A percentile compares a stretch with the other conserved stretches of the same genome.
phyloP scores from a whole-genome alignment of 2,329 filamentous ascomycete genomes.

The Westerdykella aurantiaca region DNA sequence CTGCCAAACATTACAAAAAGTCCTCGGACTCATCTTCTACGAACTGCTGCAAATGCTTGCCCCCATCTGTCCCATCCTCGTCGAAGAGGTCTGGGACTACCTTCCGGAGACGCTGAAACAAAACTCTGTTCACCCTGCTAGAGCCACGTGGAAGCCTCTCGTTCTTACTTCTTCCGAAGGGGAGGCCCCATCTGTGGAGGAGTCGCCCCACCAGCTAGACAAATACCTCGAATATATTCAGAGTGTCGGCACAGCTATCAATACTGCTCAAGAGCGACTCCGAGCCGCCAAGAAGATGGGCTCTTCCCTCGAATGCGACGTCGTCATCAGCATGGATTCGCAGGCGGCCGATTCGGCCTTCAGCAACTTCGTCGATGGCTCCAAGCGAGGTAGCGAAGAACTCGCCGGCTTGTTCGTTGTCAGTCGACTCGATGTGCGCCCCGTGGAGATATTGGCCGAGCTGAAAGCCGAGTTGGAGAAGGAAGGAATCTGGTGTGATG shows the following conservation, averaged over 20 bases:
- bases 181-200: slow-evolving; percentile 5
- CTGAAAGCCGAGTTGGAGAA: slow-evolving; percentile 11
- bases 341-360: neutral
- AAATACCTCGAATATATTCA: slow-evolving; percentile 35
- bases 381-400: slow-evolving; percentile 15
- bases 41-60: slow-evolving; percentile 72
- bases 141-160: slow-evolving; percentile 21
- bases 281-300: slow-evolving; percentile 67
- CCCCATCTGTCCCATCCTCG: slow-evolving; percentile 73
- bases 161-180: slow-evolving; percentile 5
- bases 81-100: slow-evolving; percentile 84
- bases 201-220: slow-evolving; percentile 8
- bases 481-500: slow-evolving; percentile 29
- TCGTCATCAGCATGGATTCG: slow-evolving; percentile 49
- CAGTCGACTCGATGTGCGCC: slow-evolving; percentile 28
- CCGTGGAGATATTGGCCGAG: slow-evolving; percentile 4
- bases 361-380: neutral
- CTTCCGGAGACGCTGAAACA: slow-evolving; percentile 58
- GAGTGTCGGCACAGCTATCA: slow-evolving; percentile 60
- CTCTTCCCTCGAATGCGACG: slow-evolving; percentile 71
- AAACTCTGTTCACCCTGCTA: slow-evolving; percentile 20
- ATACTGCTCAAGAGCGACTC: slow-evolving; percentile 67
- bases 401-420: slow-evolving; percentile 42
- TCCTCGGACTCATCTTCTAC: slow-evolving; percentile 58
- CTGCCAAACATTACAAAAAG: slow-evolving; percentile 51